Base-by-base conservation (phyloP, 2,329 filamentous ascomycete species). In the Diaporthe eres region DNA sequence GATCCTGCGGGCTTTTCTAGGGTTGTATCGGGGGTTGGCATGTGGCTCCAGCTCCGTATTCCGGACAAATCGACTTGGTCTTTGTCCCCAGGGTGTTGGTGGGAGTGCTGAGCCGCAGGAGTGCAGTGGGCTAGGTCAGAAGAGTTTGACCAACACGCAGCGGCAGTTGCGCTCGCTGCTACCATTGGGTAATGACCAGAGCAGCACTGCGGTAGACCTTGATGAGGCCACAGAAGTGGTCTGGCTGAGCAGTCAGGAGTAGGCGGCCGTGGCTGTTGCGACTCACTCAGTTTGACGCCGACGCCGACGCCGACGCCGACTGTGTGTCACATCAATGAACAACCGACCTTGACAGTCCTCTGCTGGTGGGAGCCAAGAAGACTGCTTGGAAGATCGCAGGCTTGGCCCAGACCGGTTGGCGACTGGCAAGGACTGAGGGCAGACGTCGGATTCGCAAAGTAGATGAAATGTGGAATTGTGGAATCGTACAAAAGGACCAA, bases 101-200 rank as follows among this genome's bases (percentile, higher is more conserved):
- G 57, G 68, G 65, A 55, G 47, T 71, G 74, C 74, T 75, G 67
- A 34, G 74, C 74, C 74, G 67, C 67, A 75, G 44, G 60, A 61
- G 74, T 72, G 67, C 74, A 72, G 70, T 65, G 67, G 55, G 39
- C 58, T 72, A 61, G 44, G 42, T 63, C 13, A 44, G 44, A 63
- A 53, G 53, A 65, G 58, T 73, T 63, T 65, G 71, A 73, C 57
- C 53, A 73, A 53, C 71, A 63, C 17, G 19, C 44, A 65, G 60
- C 58, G 71, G 58, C 58, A 65, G 71, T 73, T 61, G 37, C 19
- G 34, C 31, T 65, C 34, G 5, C 58, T 42, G 58, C n/a, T 39
- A 25, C 44, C 37, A 73, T 73, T 73, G 71, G 71, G 12, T 44
- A 28, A 22, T 12, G 31, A n/a, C 60, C 71, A 63, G 57, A 42